Conservation (phyloP, 2,329 filamentous ascomycete species). For the Hymenoscyphus albidus region DNA sequence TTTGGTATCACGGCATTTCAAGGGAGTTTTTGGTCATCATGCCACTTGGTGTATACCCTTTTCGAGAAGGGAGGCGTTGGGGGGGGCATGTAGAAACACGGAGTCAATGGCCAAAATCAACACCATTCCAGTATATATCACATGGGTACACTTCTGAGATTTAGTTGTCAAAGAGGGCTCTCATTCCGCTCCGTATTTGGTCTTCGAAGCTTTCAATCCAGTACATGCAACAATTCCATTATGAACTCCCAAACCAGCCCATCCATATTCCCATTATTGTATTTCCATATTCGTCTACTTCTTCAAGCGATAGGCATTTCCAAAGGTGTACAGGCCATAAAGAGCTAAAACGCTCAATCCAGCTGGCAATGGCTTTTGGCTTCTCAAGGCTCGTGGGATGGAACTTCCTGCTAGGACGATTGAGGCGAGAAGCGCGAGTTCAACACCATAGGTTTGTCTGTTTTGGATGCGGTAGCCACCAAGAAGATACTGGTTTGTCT, state of each 20-base stretch:
- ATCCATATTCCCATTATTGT: not conserved
- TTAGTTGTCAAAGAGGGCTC: not conserved
- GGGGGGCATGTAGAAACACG: not conserved
- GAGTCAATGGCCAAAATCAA: not conserved
- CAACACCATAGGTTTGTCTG: constrained; percentile 74
- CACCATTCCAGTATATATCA: not conserved
- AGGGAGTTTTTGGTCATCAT: constrained; percentile 18
- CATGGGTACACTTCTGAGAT: not conserved
- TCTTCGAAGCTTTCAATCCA: not conserved
- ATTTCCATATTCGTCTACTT: constrained; percentile 13
- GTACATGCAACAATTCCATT: not conserved
- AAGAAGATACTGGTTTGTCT: constrained; percentile 54
- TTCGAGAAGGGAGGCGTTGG: not conserved
- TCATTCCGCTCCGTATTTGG: not conserved
- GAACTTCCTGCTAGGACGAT: constrained; percentile 78
- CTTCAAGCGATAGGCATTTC: constrained; percentile 53
- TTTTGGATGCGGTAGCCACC: constrained; percentile 78
- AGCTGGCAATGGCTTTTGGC: constrained; percentile 78
- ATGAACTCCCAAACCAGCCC: not conserved
- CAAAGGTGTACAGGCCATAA: constrained; percentile 77
- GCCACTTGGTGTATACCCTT: not conserved
- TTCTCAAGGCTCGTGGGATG: constrained; percentile 80
- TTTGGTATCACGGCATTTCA: constrained; percentile 10
- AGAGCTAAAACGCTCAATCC: constrained; percentile 74
- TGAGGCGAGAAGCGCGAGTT: constrained; percentile 84